These are phyloP conservation scores for Russula compacta DNA, from an alignment of 768 basidiomycete genomes.

Conservation along the genomic window DNA sequence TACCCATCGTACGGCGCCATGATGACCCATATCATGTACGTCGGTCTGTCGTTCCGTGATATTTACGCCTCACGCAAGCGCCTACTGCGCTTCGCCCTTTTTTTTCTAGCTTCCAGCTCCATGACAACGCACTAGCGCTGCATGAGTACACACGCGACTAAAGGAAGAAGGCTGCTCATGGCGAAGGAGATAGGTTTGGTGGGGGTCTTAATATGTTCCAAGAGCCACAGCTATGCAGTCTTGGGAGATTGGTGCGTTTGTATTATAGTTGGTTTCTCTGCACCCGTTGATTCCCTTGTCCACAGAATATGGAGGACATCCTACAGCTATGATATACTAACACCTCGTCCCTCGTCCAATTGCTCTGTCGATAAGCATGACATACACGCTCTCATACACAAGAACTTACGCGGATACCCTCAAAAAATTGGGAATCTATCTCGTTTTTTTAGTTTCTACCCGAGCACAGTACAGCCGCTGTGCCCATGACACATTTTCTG, in stretches of 20 bases:
- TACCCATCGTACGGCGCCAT: slow-evolving; percentile 3
- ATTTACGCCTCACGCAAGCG: background rate
- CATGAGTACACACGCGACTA: slow-evolving; percentile 3
- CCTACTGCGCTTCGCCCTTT: background rate
- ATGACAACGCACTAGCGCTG: slow-evolving; percentile 2
- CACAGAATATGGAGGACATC: slow-evolving; percentile 1
- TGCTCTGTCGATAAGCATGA: background rate
- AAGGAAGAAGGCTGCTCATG: background rate
- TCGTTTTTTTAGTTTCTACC: background rate
- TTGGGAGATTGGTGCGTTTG: slow-evolving; percentile 7
- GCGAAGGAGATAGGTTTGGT: background rate
- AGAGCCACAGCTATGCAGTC: slow-evolving; percentile 9
- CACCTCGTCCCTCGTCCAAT: background rate
- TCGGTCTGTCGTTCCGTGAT: background rate
- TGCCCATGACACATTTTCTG: too few species aligned
- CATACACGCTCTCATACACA: background rate
- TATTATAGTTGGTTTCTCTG: background rate
- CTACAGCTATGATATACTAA: background rate
- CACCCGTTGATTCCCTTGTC: background rate
- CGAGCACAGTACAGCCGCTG: background rate
- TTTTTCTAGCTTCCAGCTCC: background rate
- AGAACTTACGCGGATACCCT: background rate
- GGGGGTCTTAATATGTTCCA: slow-evolving; percentile 14
- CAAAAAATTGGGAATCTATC: background rate
- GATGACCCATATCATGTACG: slow-evolving; percentile 18